Percentiles rank a stretch among this genome's conserved stretches.
phyloP scores from a whole-genome alignment of 148 eudicot species.

The Spergularia marina region DNA sequence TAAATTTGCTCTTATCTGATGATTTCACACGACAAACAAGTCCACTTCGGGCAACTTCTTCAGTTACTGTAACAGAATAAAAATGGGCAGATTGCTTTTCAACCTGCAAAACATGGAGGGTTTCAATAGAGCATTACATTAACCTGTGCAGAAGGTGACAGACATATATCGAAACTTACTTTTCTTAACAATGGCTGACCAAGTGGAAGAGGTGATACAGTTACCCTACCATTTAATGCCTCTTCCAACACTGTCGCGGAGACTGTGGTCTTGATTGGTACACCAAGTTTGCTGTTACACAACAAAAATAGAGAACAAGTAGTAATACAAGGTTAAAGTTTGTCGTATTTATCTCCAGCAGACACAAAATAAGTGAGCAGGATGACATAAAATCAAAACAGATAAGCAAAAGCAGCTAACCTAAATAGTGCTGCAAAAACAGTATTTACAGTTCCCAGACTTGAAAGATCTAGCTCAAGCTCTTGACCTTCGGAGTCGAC shows the following conservation, averaged over 20 bases:
- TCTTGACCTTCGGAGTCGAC: conserved; percentile 91
- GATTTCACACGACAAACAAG: conserved; percentile 85
- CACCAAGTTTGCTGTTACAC: conserved; percentile 80
- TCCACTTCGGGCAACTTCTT: conserved; percentile 77
- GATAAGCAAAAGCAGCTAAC: conserved; percentile 27
- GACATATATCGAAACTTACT: conserved; percentile 38
- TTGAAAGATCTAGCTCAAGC: conserved; percentile 94
- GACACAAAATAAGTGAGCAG: neutral
- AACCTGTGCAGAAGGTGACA: conserved; percentile 1
- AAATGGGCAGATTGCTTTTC: conserved; percentile 94
- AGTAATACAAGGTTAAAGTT: conserved; percentile 11
- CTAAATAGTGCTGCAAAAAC: conserved; percentile 97
- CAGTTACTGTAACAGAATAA: conserved; percentile 79
- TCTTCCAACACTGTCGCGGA: conserved; percentile 94
- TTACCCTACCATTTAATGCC: conserved; percentile 78
- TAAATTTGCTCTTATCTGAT: conserved; percentile 85
- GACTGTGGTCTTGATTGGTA: conserved; percentile 93
- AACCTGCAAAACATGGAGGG: conserved; percentile 47
- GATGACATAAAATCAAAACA: conserved; percentile 1
- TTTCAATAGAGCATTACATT: conserved; percentile 10
- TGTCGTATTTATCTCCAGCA: neutral
- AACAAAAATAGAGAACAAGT: neutral
- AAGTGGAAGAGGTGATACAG: conserved; percentile 56
- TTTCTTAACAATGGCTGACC: conserved; percentile 72
- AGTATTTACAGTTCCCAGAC: conserved; percentile 93